Conservation (phyloP, 1,284 basidiomycete species). For the Sporisorium scitamineum region DNA sequence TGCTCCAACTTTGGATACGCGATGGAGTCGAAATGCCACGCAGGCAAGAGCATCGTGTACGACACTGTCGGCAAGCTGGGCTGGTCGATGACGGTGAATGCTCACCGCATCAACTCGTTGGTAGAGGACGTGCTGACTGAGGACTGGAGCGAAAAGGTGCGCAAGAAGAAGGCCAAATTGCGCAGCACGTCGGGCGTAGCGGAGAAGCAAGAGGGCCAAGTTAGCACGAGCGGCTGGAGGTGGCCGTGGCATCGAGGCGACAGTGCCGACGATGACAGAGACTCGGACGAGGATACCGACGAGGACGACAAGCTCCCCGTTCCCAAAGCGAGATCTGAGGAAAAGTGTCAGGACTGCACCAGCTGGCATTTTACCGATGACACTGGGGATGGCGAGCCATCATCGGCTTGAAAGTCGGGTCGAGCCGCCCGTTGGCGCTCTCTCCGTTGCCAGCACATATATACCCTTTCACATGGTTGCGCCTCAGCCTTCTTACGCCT, state of each 20-base stretch:
- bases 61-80: slow-evolving; percentile 85
- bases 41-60: slow-evolving; percentile 85
- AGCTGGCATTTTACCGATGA: slow-evolving; percentile 58
- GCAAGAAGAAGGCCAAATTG: slow-evolving; percentile 44
- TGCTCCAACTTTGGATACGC: slow-evolving; percentile 68
- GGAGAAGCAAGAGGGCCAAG: not conserved
- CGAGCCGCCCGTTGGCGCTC: not conserved
- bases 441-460: not conserved
- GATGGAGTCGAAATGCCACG: slow-evolving; percentile 75
- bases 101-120: slow-evolving; percentile 81
- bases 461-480: not conserved
- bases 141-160: slow-evolving; percentile 77
- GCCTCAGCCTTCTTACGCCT: not conserved
- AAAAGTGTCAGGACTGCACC: slow-evolving; percentile 50
- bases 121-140: slow-evolving; percentile 79
- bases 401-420: not conserved
- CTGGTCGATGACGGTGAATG: slow-evolving; percentile 83
- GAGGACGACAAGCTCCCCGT: slow-evolving; percentile 45
- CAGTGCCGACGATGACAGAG: slow-evolving; percentile 31
- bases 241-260: slow-evolving; percentile 55
- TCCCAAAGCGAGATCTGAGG: slow-evolving; percentile 47
- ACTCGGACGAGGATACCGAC: slow-evolving; percentile 46
- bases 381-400: slow-evolving; percentile 7
- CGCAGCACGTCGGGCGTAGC: not conserved
- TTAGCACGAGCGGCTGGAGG: slow-evolving; percentile 33